Conservation (phyloP, 306 rosid species). For the Castanea sativa region DNA sequence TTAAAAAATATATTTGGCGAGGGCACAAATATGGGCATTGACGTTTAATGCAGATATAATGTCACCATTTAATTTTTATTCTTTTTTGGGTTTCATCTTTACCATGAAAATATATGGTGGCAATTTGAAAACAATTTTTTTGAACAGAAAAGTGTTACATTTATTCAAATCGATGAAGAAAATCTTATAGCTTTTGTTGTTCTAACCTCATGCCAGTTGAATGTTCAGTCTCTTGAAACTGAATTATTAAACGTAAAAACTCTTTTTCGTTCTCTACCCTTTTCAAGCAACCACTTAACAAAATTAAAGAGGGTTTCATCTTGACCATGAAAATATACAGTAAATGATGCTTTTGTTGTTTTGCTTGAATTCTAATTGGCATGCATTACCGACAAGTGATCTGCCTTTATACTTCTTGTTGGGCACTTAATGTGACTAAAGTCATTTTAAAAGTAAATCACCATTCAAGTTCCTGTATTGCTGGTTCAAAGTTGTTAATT, state of each 20-base stretch:
- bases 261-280: too few species aligned
- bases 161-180: neutral
- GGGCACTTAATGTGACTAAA: neutral
- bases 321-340: neutral
- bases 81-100: neutral
- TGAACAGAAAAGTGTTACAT: neutral
- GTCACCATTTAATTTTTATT: neutral
- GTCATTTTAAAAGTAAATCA: neutral
- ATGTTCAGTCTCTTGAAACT: too few species aligned
- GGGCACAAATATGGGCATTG: neutral
- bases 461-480: neutral
- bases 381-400: neutral
- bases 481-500: neutral
- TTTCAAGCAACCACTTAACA: too few species aligned
- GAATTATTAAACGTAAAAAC: too few species aligned
- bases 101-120: neutral
- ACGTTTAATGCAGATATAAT: neutral
- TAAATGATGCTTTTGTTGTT: neutral
- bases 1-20: neutral
- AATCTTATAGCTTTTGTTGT: too few species aligned
- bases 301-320: too few species aligned
- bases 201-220: too few species aligned
- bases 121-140: neutral
- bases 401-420: neutral
- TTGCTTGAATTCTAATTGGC: neutral